These are phyloP conservation scores for Cryphonectria radicalis DNA, from an alignment of 2,329 filamentous ascomycete genomes.

Conservation along the genomic window DNA sequence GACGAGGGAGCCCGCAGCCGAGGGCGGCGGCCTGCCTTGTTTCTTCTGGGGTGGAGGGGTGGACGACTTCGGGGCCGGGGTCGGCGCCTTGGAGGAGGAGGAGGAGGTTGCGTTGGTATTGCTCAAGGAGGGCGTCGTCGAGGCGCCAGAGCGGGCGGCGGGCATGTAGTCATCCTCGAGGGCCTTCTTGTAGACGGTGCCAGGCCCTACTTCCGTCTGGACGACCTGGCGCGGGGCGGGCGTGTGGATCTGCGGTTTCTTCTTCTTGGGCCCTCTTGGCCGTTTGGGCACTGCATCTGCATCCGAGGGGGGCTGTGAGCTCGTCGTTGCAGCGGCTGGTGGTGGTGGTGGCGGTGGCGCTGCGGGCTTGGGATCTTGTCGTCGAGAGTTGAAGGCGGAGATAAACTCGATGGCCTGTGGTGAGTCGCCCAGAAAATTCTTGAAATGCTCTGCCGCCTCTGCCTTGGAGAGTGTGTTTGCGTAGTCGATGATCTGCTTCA, in stretches of 20 bases:
- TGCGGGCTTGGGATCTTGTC: constrained; percentile 48
- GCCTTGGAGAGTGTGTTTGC: constrained; percentile 74
- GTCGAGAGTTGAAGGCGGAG: constrained; percentile 75
- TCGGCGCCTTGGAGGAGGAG: constrained; percentile 47
- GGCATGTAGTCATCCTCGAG: constrained; percentile 75
- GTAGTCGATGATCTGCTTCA: constrained; percentile 85
- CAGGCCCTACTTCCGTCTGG: constrained; percentile 65
- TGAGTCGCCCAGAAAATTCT: constrained; percentile 85
- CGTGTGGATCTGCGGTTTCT: constrained; percentile 64
- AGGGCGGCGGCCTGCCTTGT: constrained; percentile 60
- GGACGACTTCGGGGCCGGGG: constrained; percentile 57
- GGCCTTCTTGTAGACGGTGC: constrained; percentile 75
- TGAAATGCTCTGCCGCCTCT: constrained; percentile 82
- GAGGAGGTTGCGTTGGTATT: constrained; percentile 42
- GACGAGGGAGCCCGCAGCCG: constrained; percentile 77
- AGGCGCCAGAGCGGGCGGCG: constrained; percentile 49
- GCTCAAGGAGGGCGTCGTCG: constrained; percentile 43
- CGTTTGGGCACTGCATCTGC: constrained; percentile 54
- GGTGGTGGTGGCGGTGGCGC: constrained; percentile 23
- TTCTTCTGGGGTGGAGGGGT: constrained; percentile 44
- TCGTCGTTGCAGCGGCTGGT: constrained; percentile 27
- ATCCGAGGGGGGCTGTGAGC: constrained; percentile 29
- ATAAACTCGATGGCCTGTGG: constrained; percentile 77
- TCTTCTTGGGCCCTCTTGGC: constrained; percentile 55
- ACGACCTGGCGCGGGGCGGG: constrained; percentile 67